A percentile compares a stretch with the other conserved stretches of the same genome.
Evolutionary conservation across 2,329 filamentous ascomycete species (phyloP).

Genomic region (Claviceps humidiphila): DNA sequence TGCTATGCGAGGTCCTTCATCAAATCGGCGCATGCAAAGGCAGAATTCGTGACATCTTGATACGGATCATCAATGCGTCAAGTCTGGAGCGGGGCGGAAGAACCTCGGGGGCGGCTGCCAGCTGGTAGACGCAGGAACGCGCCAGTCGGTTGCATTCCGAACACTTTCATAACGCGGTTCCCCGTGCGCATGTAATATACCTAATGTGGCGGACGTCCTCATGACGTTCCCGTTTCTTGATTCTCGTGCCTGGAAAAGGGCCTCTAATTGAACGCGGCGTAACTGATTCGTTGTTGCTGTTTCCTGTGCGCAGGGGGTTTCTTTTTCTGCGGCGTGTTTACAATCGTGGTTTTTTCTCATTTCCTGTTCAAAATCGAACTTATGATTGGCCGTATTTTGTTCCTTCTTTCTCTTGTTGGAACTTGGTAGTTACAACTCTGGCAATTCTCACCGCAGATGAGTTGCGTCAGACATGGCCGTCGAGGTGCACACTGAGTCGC

Average conservation of each 20-base stretch:
- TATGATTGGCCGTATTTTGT: not conserved
- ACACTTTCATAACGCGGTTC: too few relatives aligned
- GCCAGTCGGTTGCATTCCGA: too few relatives aligned
- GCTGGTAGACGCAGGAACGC: not conserved
- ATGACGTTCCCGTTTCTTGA: too few relatives aligned
- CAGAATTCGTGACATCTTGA: not conserved
- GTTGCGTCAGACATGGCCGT: not conserved
- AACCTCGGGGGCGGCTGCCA: slow-evolving; percentile 6
- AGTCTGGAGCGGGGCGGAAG: slow-evolving; percentile 4
- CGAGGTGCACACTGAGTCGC: not conserved
- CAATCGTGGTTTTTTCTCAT: not conserved
- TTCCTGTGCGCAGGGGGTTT: too few relatives aligned
- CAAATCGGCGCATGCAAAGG: not conserved
- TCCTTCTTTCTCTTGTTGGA: not conserved
- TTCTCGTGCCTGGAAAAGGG: too few relatives aligned
- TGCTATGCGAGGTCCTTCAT: too few relatives aligned
- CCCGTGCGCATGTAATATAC: too few relatives aligned
- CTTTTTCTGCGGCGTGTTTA: too few relatives aligned
- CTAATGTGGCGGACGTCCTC: too few relatives aligned
- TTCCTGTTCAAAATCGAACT: too few relatives aligned
- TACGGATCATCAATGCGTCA: not conserved
- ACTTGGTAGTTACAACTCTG: not conserved
- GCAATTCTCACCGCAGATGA: not conserved
- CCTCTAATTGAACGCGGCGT: too few relatives aligned
- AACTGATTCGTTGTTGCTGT: too few relatives aligned